Evolutionary conservation across 2,329 filamentous ascomycete genomes (phyloP).

Genomic region (Trichoderma sp.): DNA sequence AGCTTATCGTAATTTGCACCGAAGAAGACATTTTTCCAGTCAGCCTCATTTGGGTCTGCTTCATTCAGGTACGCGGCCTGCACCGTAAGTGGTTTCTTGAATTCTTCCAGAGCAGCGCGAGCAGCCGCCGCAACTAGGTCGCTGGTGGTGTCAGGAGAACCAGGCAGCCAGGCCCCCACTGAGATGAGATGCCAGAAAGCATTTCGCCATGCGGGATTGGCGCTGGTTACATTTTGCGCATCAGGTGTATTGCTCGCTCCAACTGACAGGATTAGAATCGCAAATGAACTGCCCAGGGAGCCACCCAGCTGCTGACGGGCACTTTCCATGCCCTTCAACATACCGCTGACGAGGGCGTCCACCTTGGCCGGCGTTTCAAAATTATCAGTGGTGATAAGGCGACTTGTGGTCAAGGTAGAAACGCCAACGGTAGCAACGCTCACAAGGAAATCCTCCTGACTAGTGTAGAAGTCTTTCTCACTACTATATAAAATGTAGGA

Average conservation of each 20-base stretch:
- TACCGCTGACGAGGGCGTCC: background rate
- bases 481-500: background rate
- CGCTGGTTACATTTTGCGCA: background rate
- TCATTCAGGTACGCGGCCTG: conserved; percentile 48
- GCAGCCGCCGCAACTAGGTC: background rate
- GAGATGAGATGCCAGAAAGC: conserved; percentile 28
- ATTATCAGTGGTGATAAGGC: background rate
- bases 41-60: conserved; percentile 43
- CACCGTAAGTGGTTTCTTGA: background rate
- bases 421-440: background rate
- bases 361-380: background rate
- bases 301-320: background rate
- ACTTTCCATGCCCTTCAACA: background rate
- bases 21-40: conserved; percentile 45
- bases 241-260: conserved; percentile 10
- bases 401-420: background rate
- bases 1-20: conserved; percentile 44
- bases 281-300: background rate
- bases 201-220: conserved; percentile 9
- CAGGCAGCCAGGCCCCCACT: conserved; percentile 27
- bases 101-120: background rate
- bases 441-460: background rate
- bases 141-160: conserved; percentile 41
- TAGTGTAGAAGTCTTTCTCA: background rate
- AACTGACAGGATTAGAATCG: background rate